Evolutionary conservation across 2,329 filamentous ascomycete genomes (phyloP), one percentile per base, ranked within the genome.

Genomic region (Cryphonectria naterciae): DNA sequence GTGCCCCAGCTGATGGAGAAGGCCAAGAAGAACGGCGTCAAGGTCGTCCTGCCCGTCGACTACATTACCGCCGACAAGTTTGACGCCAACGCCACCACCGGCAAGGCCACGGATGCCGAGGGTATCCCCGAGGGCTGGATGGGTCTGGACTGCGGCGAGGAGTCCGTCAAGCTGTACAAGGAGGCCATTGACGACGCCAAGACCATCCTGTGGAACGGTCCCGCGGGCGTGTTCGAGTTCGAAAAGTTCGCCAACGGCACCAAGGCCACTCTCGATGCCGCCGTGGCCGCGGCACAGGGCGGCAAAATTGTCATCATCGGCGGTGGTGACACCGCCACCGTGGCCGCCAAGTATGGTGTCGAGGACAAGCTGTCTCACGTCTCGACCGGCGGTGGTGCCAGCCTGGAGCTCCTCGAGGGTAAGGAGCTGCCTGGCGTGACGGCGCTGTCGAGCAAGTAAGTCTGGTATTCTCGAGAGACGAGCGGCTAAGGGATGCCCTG

Each of bases 161-260:
- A 98, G 91, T 95, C 91, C 76, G 87, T 97, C 78, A 89, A 94
- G 85, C 88, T 97, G 70, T 98, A 93, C 91, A 90, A 95, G 87
- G 86, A 92, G 80, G 91, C 95, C 76, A 98, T 99, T 77, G 87
- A 87, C 75, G 91, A 95, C 78, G 90, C 95, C 75, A 91, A 98
- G 88, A 99, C 96, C 70, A 98, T 99, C 82, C 92, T 99, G 74
- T 99, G 96, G 96, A 99, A 99, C 87, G 96, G 96, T 70, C 96
- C 96, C 69, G 91, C 95, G 22, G 96, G 96, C 82, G 96, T 99
- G 77, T 99, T 99, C 78, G 96, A 99, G 89, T 92, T 98, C 79
- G 93, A 98, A 73, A 92, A 93, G 80, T 99, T 99, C 82, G 93
- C 95, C 79, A 91, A 87, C 74, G 96, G 94, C 77, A 99, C 96